Evolutionary conservation across 1,284 basidiomycete species (phyloP).

Genomic region (Moesziomyces antarcticus): DNA sequence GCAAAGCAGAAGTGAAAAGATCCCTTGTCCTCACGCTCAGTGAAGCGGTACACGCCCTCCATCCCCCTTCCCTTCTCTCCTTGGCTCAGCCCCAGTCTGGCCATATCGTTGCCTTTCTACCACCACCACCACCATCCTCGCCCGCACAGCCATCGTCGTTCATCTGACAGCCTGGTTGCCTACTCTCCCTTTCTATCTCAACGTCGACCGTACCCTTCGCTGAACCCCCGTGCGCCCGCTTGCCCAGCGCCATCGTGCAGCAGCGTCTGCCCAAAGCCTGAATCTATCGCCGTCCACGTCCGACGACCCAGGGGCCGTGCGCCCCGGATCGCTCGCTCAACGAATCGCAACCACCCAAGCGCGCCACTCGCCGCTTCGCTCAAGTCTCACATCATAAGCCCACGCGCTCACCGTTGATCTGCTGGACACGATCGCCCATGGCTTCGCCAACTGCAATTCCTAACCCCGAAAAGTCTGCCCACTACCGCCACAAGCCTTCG

Average conservation of each 20-base stretch:
- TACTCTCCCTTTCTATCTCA: background rate
- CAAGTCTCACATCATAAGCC: too few relatives aligned
- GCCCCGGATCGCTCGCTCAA: slow-evolving; percentile 45
- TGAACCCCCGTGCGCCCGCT: background rate
- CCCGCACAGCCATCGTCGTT: background rate
- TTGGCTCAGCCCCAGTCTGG: background rate
- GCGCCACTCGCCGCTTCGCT: background rate
- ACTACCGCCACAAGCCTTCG: slow-evolving; percentile 38
- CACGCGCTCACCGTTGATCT: background rate
- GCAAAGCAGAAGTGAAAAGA: too few relatives aligned
- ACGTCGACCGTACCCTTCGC: too few relatives aligned
- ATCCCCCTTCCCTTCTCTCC: background rate
- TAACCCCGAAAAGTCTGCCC: slow-evolving; percentile 52
- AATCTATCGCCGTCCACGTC: slow-evolving; percentile 11
- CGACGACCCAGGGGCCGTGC: slow-evolving; percentile 48
- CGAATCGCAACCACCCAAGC: background rate
- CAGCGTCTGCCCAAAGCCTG: slow-evolving; percentile 23
- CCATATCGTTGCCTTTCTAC: background rate
- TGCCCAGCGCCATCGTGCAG: slow-evolving; percentile 10
- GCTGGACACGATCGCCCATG: slow-evolving; percentile 22
- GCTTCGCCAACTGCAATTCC: slow-evolving; percentile 56
- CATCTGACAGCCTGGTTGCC: background rate
- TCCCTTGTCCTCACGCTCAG: too few relatives aligned
- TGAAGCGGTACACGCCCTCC: background rate
- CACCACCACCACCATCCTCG: background rate